Evolutionary conservation across 768 basidiomycete species (phyloP), one percentile per base, ranked within the genome.

Genomic region (Steccherinum ochraceum): DNA sequence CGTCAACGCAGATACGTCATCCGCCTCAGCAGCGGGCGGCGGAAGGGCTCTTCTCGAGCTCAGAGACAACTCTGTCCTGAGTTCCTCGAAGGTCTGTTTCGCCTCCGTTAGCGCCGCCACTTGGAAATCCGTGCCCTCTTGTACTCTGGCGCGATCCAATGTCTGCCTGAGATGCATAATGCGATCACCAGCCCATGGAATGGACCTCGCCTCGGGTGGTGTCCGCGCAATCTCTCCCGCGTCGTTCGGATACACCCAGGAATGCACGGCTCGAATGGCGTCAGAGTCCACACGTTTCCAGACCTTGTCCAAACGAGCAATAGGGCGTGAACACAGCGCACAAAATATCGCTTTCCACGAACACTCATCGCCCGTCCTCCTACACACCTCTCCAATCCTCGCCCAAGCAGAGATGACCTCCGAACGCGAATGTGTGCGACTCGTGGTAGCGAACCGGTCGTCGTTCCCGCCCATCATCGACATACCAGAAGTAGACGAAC

Each of bases 351-450:
- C 89, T 40, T 71, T 76, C 86, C 86, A 93, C 12, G 87, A 80
- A 52, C 83, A 86, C 60, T 87, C 86, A 56, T 93, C 89, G 0
- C 90, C 90, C 2, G 72, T 71, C n/a, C 70, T 60, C 7, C 89
- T 74, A 53, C 86, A 86, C 23, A 84, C 64, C 59, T 93, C 90
- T 1, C 81, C 90, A 1, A 91, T 72, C 40, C 76, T 74, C 10
- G 78, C 77, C 90, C 90, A 93, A 0, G 78, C 73, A 0, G 80
- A 76, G 40, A 93, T 80, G 7, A 87, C 74, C 52, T 86, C 86
- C 3, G 84, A 84, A 21, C 89, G 75, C 3, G 83, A 76, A 61
- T 88, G 85, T 2, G 84, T 84, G 13, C 79, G 79, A 16, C 81
- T 77, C 0, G 77, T 74, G 46, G 55, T 49, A 26, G 49, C 41